Evolutionary conservation across 495 filamentous ascomycete species (phyloP), one percentile per base, ranked within the genome.

Genomic region (Ramalina intermedia): DNA sequence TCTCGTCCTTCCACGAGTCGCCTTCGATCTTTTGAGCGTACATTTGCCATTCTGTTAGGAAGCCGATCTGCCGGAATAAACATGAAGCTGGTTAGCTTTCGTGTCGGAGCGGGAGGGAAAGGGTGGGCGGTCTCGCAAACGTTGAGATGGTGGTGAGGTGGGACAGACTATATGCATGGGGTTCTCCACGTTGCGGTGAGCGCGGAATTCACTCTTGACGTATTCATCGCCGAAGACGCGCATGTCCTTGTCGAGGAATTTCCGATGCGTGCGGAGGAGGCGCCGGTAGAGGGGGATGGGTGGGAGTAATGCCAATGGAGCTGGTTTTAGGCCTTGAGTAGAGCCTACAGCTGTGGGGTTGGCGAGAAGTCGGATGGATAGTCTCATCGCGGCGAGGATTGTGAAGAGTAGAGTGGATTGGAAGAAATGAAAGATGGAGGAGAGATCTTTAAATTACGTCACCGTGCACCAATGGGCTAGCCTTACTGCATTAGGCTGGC

Each of bases 31-130:
- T 76, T 63, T 98, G 90, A 9, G 85, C 89, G 59, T 96, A 98
- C 27, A 84, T 63, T 61, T 96, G 91, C 91, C 91, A 98, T 65
- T 96, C 88, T 0, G 84, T 90, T 56, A 96, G 69, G 60, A 98
- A 98, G 3, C 91, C 91, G 54, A 96, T 83, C 88, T 94, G 47
- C 36, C 33, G 29, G 48, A 37, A 18, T 33, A n/a, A 6, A 24
- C 48, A 11, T 29, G 4, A 33, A 33, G 29, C 29, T 33, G 29
- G 12, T 33, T 33, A 33, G 29, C 29, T 33, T 13, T 1, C 1
- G 29, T 24, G n/a, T 5, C 47, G 14, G 29, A 43, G n/a, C n/a
- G 16, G 35, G 14, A 7, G 18, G 8, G 4, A n/a, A 16, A 4
- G 4, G 23, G 23, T 24, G 23, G 23, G 11, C 11, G 5, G 41